Evolutionary conservation across 441 rosid genomes (phyloP).

Genomic region (Adansonia gregorii): DNA sequence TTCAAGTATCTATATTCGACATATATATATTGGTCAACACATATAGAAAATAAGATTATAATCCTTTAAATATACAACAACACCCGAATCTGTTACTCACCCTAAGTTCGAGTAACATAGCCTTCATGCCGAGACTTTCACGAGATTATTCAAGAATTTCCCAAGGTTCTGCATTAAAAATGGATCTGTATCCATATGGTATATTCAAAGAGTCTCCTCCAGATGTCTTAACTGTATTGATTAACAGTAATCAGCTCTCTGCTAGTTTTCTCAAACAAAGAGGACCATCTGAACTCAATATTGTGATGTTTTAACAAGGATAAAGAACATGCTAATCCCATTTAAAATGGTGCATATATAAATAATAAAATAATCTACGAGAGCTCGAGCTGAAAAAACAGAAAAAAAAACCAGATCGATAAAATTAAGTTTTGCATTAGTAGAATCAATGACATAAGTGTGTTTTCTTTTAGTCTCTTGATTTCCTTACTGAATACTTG

Average conservation of each 20-base stretch:
- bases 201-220: background rate
- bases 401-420: background rate
- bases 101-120: too few species aligned
- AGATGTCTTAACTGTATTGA: background rate
- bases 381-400: background rate
- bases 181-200: too few species aligned
- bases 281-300: background rate
- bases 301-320: background rate
- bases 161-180: background rate
- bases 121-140: background rate
- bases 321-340: constrained; percentile 8
- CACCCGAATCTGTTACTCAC: too few species aligned
- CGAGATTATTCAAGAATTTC: background rate
- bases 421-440: background rate
- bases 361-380: background rate
- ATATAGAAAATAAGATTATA: too few species aligned
- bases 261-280: background rate
- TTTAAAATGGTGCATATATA: background rate
- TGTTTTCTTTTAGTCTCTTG: too few species aligned
- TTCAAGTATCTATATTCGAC: too few species aligned
- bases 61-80: too few species aligned
- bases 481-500: too few species aligned
- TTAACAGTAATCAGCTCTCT: background rate
- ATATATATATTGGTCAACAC: too few species aligned
- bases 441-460: background rate